Conservation (phyloP, 2,329 filamentous ascomycete genomes). For the Trichoderma harzianum region DNA sequence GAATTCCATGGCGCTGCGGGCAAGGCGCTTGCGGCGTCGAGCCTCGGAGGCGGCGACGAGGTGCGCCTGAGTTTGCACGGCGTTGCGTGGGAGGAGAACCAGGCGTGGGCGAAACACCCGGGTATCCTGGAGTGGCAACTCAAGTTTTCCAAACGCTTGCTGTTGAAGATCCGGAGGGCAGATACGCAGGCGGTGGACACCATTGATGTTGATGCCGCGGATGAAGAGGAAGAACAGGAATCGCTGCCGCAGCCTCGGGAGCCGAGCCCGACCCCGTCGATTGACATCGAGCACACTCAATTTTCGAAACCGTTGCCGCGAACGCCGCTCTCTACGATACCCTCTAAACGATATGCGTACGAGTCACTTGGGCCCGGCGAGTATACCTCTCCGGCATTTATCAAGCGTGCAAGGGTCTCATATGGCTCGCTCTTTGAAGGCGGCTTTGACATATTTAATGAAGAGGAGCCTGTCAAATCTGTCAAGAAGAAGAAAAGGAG, state of each 20-base stretch:
- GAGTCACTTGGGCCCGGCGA: conserved; percentile 44
- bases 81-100: conserved; percentile 59
- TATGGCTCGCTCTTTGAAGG: conserved; percentile 65
- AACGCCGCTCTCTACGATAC: conserved; percentile 19
- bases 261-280: neutral
- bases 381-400: conserved; percentile 76
- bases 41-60: conserved; percentile 74
- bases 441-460: conserved; percentile 64
- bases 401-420: conserved; percentile 67
- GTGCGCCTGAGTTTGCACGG: conserved; percentile 67
- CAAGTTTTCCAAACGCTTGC: conserved; percentile 49
- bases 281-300: neutral
- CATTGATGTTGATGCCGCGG: conserved; percentile 49
- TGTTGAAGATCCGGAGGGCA: conserved; percentile 40
- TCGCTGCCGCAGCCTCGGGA: neutral
- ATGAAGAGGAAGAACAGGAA: conserved; percentile 21
- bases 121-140: conserved; percentile 58
- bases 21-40: conserved; percentile 61
- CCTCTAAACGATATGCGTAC: conserved; percentile 35
- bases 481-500: conserved; percentile 76
- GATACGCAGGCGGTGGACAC: conserved; percentile 46
- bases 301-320: conserved; percentile 10
- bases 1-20: conserved; percentile 70
- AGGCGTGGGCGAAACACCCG: conserved; percentile 44
- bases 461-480: conserved; percentile 34